Evolutionary conservation across 257 asterid genomes (phyloP), one percentile per base, ranked within the genome.

Genomic region (Solanum pinnatisectum): DNA sequence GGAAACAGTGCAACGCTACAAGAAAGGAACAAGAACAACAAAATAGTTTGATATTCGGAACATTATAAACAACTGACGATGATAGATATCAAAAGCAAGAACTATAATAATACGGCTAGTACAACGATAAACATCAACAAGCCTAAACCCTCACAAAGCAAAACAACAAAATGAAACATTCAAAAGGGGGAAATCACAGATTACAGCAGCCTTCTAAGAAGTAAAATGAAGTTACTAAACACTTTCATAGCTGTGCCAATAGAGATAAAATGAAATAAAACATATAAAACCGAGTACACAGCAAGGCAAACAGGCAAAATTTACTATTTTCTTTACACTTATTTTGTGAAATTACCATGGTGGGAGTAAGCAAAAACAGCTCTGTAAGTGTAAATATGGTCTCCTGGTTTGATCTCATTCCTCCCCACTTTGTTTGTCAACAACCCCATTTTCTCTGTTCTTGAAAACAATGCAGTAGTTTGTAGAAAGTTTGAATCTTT

Each of bases 381-480:
- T 91, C 98, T 92, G 91, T 96, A 96, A 68, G 98, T 94, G 90
- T 96, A 96, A 93, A 96, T 94, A 87, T 96, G 99, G 90, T 95
- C 99, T 67, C 98, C 99, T 15, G 98, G 91, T 84, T 91, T 95
- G 90, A 96, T 92, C 86, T 93, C 93, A 89, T 87, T 91, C 84
- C 93, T 90, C 87, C 92, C 95, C 89, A 94, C 97, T 90, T 94
- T 92, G 93, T 96, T 96, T 65, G 96, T 85, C 59, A 96, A 91
- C 88, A 96, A 91, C 86, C 99, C 98, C 99, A 96, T 96, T 33
- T 88, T 27, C 20, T 22, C 60, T 70, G 7, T 46, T 89, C 25
- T 30, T 60, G 65, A 27, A 37, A 35, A 71, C 76, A 85, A 37
- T 85, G 65, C 18, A 85, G 65, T 85, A 85, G 65, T 85, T 44